Base-by-base conservation (phyloP, 2,329 filamentous ascomycete species). In the Trichoderma koningii region DNA sequence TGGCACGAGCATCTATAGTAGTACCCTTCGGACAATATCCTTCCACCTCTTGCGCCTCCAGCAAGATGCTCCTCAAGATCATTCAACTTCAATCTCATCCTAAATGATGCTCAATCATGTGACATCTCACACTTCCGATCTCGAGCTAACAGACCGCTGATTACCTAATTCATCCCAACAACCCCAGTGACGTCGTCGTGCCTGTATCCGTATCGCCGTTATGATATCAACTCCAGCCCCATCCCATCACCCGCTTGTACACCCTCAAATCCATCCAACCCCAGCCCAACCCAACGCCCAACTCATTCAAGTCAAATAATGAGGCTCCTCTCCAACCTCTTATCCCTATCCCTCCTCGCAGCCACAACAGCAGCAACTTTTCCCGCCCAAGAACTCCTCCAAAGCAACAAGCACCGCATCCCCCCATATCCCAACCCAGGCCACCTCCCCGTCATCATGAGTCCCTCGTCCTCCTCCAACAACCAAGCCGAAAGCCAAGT, bases 371-470 rank as follows among this genome's bases (percentile, higher is more conserved):
- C 62, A 57, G 48, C 62, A 21, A 55, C 66, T 34, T 38, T 63
- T 47, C 9, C 63, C 38, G 28, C 42, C 42, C 62, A 63, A 26
- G 21, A 26, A 45, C 64, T 59, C 30, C 60, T 55, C 64, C 55
- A 30, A 12, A 38, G 12, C 30, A 23, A 42, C 30, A 34, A 38
- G 17, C 15, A 42, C 51, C 42, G 55, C 68, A 38, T 67, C 19
- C 57, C 57, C 21, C 47, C 21, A 21, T 50, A 45, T 64, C 66
- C 64, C 42, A 63, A 61, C 53, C 69, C 38, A 45, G 68, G 68
- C 59, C 69, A 69, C 47, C 70, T 73, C 44, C 73, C 71, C 66
- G 67, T 70, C 66, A 62, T 76, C 69, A 69, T 71, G 64, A 68
- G 70, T 55, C 34, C 30, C 30, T 34, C 28, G 7, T 30, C 30